Evolutionary conservation across 164 flowering plant genomes (phyloP), one percentile per base, ranked within the genome.

Genomic region (Euptelea pleiosperma): DNA sequence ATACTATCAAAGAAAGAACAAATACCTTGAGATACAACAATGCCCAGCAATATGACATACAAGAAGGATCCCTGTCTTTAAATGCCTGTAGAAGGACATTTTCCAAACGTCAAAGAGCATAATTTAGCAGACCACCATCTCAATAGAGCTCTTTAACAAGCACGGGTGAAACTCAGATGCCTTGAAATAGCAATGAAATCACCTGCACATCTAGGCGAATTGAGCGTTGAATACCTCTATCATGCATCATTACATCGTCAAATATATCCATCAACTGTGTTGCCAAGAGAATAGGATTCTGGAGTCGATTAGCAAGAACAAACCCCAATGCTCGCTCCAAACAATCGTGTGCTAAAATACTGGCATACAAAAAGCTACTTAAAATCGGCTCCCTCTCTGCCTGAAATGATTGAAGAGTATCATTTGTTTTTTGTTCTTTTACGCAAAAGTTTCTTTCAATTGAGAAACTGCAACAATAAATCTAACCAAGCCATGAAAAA

Each of bases 321-420:
- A 90, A 90, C 4, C 77, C 87, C 80, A 86, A 45, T 21, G 96
- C 89, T 43, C 72, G 79, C 73, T 87, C 97, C 57, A 91, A 73
- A 64, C 90, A 79, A 61, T 80, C 73, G 61, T 91, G 97, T 0
- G 95, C 68, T 61, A 91, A 68, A 22, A 91, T 77, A 59, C 88
- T 84, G 4, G 95, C 92, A 72, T 91, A 84, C 74, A 87, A 65
- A 75, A 81, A 87, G 75, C 93, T 87, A 62, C 93, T 87, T 43
- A 87, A 68, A 65, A 91, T 77, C 9, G 95, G 97, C 73, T 90
- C 97, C 74, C 71, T 87, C 55, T 90, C 95, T 40, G 92, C 95
- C 95, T 90, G 82, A 58, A 73, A 58, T n/a, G 46, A 40, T 18
- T 33, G 29, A 26, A 55, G 24, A 8, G 14, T n/a, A 24, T 24